phyloP scores from a whole-genome alignment of 768 basidiomycete genomes.

The Termitomyces sp. region DNA sequence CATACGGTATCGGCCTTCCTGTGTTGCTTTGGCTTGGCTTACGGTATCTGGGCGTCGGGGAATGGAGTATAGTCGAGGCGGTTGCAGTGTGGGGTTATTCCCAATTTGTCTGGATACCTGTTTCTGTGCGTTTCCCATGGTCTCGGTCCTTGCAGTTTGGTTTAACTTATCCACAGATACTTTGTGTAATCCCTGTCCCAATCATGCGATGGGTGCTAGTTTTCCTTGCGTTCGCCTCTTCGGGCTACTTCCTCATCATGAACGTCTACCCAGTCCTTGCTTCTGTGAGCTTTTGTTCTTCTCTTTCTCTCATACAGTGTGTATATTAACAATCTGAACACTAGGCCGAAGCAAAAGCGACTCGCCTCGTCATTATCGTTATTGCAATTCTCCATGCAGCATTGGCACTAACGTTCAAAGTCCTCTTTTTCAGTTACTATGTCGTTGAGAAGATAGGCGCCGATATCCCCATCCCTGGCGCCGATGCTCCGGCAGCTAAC shows the following conservation, averaged over 20 bases:
- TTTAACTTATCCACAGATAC: slow-evolving; percentile 38
- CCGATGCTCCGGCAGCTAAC: slow-evolving; percentile 26
- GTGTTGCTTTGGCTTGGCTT: slow-evolving; percentile 79
- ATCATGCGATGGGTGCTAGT: slow-evolving; percentile 81
- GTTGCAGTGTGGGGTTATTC: slow-evolving; percentile 78
- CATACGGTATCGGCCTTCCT: slow-evolving; percentile 82
- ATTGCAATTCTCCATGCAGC: slow-evolving; percentile 73
- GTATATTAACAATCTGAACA: neutral
- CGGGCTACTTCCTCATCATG: slow-evolving; percentile 80
- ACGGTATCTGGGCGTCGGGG: slow-evolving; percentile 81
- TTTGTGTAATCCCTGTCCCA: slow-evolving; percentile 83
- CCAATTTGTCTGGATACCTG: slow-evolving; percentile 85
- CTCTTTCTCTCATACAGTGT: neutral
- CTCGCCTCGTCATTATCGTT: slow-evolving; percentile 75
- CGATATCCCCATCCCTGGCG: slow-evolving; percentile 38
- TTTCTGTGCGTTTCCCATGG: slow-evolving; percentile 50
- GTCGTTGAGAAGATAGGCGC: slow-evolving; percentile 37
- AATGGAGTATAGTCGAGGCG: slow-evolving; percentile 86
- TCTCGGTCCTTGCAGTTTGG: neutral
- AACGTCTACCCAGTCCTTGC: slow-evolving; percentile 91
- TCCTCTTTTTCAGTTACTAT: slow-evolving; percentile 59
- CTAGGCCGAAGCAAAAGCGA: slow-evolving; percentile 83
- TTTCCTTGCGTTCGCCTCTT: slow-evolving; percentile 65
- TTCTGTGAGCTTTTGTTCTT: slow-evolving; percentile 46
- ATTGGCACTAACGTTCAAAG: slow-evolving; percentile 82